phyloP scores from a whole-genome alignment of 805 yeast species.

The Tetrapisispora namnaoensis region DNA sequence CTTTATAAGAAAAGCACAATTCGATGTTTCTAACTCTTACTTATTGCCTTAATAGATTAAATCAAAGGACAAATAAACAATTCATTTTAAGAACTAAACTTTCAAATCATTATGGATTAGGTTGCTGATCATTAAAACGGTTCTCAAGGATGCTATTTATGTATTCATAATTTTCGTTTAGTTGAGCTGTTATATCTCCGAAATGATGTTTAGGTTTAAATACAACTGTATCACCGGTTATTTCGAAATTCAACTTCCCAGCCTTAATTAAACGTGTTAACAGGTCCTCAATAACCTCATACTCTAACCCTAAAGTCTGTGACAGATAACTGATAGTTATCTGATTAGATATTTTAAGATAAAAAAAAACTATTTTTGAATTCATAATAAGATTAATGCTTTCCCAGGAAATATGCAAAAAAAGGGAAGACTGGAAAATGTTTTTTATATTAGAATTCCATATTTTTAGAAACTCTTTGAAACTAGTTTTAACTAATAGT shows the following conservation, averaged over 20 bases:
- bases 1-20: too few relatives aligned
- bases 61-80: too few relatives aligned
- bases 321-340: slow-evolving; percentile 20
- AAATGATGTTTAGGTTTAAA: slow-evolving; percentile 6
- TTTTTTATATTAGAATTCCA: slow-evolving; percentile 16
- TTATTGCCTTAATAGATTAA: too few relatives aligned
- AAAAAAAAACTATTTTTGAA: slow-evolving; percentile 22
- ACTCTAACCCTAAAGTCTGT: slow-evolving; percentile 13
- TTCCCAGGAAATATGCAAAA: slow-evolving; percentile 15
- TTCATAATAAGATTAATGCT: slow-evolving; percentile 15
- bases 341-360: slow-evolving; percentile 18
- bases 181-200: neutral
- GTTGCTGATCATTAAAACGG: neutral
- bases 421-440: slow-evolving; percentile 10
- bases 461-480: slow-evolving; percentile 15
- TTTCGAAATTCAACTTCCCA: slow-evolving; percentile 15
- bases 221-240: slow-evolving; percentile 11
- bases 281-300: slow-evolving; percentile 12
- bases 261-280: slow-evolving; percentile 11
- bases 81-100: too few relatives aligned
- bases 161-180: neutral
- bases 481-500: slow-evolving; percentile 16
- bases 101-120: too few relatives aligned
- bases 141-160: neutral
- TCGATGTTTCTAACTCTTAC: too few relatives aligned